Evolutionary conservation across 208 protist species (phyloP).

Genomic region (Phytomonas serpens): DNA sequence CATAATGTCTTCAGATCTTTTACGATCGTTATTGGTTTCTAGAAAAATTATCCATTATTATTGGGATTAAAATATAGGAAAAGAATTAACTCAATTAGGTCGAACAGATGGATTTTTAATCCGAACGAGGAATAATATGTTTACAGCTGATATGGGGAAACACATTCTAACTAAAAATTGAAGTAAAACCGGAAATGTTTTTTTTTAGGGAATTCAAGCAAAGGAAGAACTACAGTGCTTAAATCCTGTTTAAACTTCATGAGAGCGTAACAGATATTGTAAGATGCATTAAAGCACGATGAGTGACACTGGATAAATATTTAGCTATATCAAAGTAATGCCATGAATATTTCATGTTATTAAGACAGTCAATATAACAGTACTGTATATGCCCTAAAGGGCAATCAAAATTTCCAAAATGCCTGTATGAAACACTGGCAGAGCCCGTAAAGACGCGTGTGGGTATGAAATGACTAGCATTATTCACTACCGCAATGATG

Average conservation of each 20-base stretch:
- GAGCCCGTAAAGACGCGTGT: neutral
- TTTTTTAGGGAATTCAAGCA: neutral
- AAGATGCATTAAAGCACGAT: neutral
- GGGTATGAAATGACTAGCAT: neutral
- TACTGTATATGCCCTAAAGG: neutral
- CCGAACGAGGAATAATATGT: constrained; percentile 3
- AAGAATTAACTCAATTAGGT: neutral
- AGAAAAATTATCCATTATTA: neutral
- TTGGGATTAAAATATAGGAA: neutral
- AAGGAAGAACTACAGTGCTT: neutral
- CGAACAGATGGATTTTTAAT: neutral
- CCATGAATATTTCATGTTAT: neutral
- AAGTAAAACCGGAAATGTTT: neutral
- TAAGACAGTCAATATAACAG: neutral
- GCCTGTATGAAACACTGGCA: neutral
- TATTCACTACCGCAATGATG: neutral
- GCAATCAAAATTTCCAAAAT: neutral
- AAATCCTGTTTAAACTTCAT: neutral
- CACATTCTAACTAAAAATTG: neutral
- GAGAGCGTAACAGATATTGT: neutral
- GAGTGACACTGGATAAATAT: neutral
- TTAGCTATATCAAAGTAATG: neutral
- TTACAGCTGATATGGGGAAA: constrained; percentile 12
- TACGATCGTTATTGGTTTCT: neutral
- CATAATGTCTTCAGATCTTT: neutral